Evolutionary conservation across 805 yeast genomes (phyloP), one percentile per base, ranked within the genome.

Genomic region (Lipomyces chichibuensis): DNA sequence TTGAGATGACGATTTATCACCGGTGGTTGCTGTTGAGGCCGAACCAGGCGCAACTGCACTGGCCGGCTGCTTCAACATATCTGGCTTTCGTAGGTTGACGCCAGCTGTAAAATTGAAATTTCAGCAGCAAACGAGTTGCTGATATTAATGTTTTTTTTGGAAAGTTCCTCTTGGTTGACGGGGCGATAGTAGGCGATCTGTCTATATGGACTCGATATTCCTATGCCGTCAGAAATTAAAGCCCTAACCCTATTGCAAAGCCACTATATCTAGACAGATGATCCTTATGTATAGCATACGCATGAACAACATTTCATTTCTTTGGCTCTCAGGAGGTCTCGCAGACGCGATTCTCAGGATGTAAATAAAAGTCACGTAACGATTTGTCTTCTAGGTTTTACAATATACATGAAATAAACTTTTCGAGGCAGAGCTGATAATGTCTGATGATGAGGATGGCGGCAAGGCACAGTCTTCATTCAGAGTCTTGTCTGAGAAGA

Each of bases 401-500:
- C 17, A 17, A 17, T n/a, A n/a, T n/a, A 17, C 20, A 43, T 17
- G 23, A 43, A 2, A 43, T 43, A 43, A 7, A 8, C 49, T 43
- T 17, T 6, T 4, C 20, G 32, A 2, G 49, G 25, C 49, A 43
- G 49, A 43, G 3, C 20, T 43, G 49, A 43, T 7, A 43, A 58
- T 58, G 61, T 29, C 62, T 8, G 23, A 25, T 5, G 33, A 51
- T 20, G 62, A 27, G 27, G 43, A 60, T 55, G 37, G n/a, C 29
- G 23, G 39, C n/a, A 25, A 32, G 56, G 43, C 33, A n/a, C 25
- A 0, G 33, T 17, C 55, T 25, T 64, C 65, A 49, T 65, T 65
- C 51, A 20, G 52, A n/a, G 39, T 49, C 6, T 59, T 68, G 17
- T 35, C 55, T 35, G 67, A 68, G 60, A 66, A 63, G 55, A 58